Evolutionary conservation across 2,329 filamentous ascomycete species (phyloP).

Genomic region (Ascochyta viciae-villosae): DNA sequence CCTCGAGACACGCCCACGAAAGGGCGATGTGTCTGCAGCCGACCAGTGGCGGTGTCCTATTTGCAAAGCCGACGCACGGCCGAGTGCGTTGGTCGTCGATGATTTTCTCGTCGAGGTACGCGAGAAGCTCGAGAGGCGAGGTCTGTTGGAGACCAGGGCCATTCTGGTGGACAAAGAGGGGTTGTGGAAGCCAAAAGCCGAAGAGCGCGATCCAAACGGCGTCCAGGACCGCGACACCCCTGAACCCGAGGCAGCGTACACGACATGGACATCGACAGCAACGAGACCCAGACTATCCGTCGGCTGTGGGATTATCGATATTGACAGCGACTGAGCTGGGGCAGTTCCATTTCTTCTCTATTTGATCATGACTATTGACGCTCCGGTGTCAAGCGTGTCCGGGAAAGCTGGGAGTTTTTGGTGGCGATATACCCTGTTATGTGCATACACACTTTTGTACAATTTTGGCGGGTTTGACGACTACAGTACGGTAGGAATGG

Average conservation of each 20-base stretch:
- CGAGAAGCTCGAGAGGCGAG: conserved; percentile 57
- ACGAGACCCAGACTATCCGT: not conserved
- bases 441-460: not conserved
- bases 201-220: conserved; percentile 20
- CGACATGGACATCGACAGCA: not conserved
- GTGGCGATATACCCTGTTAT: conserved; percentile 2
- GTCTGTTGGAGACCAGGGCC: conserved; percentile 61
- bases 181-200: conserved; percentile 64
- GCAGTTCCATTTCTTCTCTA: not conserved
- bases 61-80: conserved; percentile 79
- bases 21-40: conserved; percentile 49
- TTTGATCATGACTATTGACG: not conserved
- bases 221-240: conserved; percentile 21
- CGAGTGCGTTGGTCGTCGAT: conserved; percentile 73
- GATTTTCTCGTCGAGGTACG: conserved; percentile 73
- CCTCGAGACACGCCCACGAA: conserved; percentile 57
- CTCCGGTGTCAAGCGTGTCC: not conserved
- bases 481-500: not conserved
- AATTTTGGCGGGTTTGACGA: not conserved
- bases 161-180: conserved; percentile 71
- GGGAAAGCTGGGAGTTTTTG: not conserved
- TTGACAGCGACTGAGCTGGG: conserved; percentile 9
- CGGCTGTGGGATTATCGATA: conserved; percentile 6
- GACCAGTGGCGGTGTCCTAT: conserved; percentile 90
- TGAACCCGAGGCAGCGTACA: not conserved